Evolutionary conservation across 2,329 filamentous ascomycete genomes (phyloP), one percentile per base, ranked within the genome.

Genomic region (Phaeophleospora eucalypticola): DNA sequence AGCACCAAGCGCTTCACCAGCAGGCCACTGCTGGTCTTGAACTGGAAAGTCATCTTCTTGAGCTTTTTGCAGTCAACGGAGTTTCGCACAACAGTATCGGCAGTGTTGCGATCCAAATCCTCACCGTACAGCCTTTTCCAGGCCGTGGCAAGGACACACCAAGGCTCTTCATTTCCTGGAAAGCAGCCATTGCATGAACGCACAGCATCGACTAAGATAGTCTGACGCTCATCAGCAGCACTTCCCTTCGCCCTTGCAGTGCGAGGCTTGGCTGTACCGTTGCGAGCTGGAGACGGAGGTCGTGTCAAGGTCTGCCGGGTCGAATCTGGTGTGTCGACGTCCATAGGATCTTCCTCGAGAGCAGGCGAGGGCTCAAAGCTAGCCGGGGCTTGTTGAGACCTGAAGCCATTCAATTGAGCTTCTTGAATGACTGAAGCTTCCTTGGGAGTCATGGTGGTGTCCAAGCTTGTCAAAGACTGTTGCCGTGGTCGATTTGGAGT

Each of bases 161-260:
- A 73, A n/a, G 82, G 69, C 53, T 81, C 78, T 36, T 68, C 68
- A 18, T 77, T 72, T 32, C 75, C 70, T 2, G 80, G 78, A 43
- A 77, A 81, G 2, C 77, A 73, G 6, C 81, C 81, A 37, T 71
- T 70, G 45, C 75, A 76, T 40, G 71, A 69, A 36, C 76, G 66
- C 10, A 83, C 58, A 33, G 83, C 74, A 19, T 79, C 71, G 58
- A 79, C 62, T 3, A 83, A 66, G 21, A 82, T 75, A 15, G 71
- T 72, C 43, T 67, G 70, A 21, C 76, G 70, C 33, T 73, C 62
- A 37, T 71, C 58, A 17, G 65, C 65, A 33, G 77, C 62, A 2
- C 70, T 72, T 9, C 76, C 76, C 20, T 67, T 68, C 44, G 9
- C 20, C 9, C 41, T 27, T 8, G 40, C 21, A 2, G 33, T 43